phyloP scores from a whole-genome alignment of 2,329 filamentous ascomycete species.

The Mycosphaerella arachidis region DNA sequence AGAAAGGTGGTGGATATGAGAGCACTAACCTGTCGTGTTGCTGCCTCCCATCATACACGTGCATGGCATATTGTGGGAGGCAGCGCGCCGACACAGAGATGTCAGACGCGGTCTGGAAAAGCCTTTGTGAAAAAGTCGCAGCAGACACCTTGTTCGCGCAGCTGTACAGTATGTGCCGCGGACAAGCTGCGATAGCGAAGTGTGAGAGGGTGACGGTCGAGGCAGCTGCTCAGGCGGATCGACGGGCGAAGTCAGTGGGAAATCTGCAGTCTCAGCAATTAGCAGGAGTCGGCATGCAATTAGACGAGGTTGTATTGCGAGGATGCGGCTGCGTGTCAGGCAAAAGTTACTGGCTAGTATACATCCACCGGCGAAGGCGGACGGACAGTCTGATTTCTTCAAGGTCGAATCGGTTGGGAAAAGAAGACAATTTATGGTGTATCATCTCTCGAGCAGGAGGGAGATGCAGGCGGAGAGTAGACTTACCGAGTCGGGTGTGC shows the following conservation, averaged over 20 bases:
- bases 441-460: constrained; percentile 60
- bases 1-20: neutral
- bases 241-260: neutral
- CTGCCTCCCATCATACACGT: constrained; percentile 1
- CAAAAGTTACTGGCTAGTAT: constrained; percentile 86
- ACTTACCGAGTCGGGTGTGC: neutral
- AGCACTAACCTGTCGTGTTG: constrained; percentile 11
- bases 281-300: constrained; percentile 4
- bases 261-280: constrained; percentile 1
- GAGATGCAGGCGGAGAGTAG: neutral
- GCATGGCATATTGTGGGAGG: neutral
- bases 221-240: neutral
- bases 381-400: constrained; percentile 70
- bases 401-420: constrained; percentile 85
- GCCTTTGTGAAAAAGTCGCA: neutral
- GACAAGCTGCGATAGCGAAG: neutral
- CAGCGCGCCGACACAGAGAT: neutral
- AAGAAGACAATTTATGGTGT: constrained; percentile 70
- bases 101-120: neutral
- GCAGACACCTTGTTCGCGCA: neutral
- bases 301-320: constrained; percentile 8
- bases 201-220: neutral
- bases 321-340: constrained; percentile 54
- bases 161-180: neutral
- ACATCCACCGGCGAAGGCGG: constrained; percentile 63